phyloP scores from a whole-genome alignment of 2,329 filamentous ascomycete genomes.

The Purpureocillium lavendulum region DNA sequence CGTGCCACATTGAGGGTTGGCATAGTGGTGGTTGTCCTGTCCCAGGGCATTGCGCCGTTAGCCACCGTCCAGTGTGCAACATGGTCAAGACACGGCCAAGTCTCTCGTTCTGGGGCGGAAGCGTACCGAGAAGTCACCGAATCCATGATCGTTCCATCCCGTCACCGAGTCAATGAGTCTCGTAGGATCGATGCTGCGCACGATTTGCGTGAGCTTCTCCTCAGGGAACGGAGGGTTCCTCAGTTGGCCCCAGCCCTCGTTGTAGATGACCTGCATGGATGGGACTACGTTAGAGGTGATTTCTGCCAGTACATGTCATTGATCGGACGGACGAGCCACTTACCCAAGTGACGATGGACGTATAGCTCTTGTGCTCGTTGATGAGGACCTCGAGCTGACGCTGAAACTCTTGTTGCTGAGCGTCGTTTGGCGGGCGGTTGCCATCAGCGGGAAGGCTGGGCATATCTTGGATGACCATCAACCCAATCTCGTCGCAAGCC shows the following conservation, averaged over 20 bases:
- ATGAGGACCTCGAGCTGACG: constrained; percentile 55
- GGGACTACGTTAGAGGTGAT: constrained; percentile 12
- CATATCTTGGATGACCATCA: constrained; percentile 67
- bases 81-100: too few relatives aligned
- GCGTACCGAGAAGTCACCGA: constrained; percentile 49
- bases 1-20: constrained; percentile 61
- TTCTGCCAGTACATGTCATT: neutral
- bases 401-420: constrained; percentile 55
- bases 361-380: constrained; percentile 54
- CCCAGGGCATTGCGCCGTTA: neutral
- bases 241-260: constrained; percentile 63
- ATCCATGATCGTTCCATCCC: constrained; percentile 62
- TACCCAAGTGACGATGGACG: constrained; percentile 58
- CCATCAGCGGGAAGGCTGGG: constrained; percentile 40
- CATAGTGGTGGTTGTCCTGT: constrained; percentile 64
- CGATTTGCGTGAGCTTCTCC: constrained; percentile 42
- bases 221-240: constrained; percentile 43
- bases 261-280: constrained; percentile 48
- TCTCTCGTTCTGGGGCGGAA: neutral
- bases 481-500: constrained; percentile 56
- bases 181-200: constrained; percentile 52
- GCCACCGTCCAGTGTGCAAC: neutral
- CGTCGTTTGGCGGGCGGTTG: constrained; percentile 26
- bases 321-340: constrained; percentile 8
- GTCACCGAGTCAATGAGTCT: constrained; percentile 54